Percentiles rank a stretch among this genome's conserved stretches.
Conservation (phyloP, 768 basidiomycete genomes). For the Mycena maculata region DNA sequence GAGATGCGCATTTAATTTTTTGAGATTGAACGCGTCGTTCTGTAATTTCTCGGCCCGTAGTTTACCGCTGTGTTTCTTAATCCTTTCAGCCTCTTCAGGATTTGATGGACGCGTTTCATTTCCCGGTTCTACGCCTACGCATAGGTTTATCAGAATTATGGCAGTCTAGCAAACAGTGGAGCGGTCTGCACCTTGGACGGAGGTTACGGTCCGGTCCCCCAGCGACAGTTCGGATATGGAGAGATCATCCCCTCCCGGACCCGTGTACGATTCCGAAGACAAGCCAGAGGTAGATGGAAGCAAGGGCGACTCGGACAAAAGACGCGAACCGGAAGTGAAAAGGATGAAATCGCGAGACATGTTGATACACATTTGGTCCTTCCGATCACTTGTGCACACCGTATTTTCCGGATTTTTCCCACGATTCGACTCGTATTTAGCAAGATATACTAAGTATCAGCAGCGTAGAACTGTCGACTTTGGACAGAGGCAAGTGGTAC, state of each 20-base stretch:
- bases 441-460: too few relatives aligned
- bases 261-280: conserved; percentile 41
- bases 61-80: conserved; percentile 41
- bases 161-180: background rate
- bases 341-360: conserved; percentile 19
- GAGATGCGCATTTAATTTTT: conserved; percentile 78
- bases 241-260: conserved; percentile 46
- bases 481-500: too few relatives aligned
- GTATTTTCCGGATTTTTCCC: too few relatives aligned
- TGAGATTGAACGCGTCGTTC: conserved; percentile 77
- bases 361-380: background rate
- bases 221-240: conserved; percentile 53
- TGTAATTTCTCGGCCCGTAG: conserved; percentile 79
- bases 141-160: background rate
- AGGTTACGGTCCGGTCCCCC: conserved; percentile 34
- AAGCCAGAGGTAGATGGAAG: conserved; percentile 37
- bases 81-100: conserved; percentile 17
- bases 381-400: too few relatives aligned
- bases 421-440: too few relatives aligned
- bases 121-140: background rate
- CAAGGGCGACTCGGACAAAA: conserved; percentile 47
- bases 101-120: background rate
- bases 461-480: too few relatives aligned
- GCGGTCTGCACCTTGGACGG: conserved; percentile 1
- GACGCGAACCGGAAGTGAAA: conserved; percentile 35